A percentile compares a stretch with the other conserved stretches of the same genome.
phyloP scores from a whole-genome alignment of 306 rosid species.

The Oxytropis ochrocephala region DNA sequence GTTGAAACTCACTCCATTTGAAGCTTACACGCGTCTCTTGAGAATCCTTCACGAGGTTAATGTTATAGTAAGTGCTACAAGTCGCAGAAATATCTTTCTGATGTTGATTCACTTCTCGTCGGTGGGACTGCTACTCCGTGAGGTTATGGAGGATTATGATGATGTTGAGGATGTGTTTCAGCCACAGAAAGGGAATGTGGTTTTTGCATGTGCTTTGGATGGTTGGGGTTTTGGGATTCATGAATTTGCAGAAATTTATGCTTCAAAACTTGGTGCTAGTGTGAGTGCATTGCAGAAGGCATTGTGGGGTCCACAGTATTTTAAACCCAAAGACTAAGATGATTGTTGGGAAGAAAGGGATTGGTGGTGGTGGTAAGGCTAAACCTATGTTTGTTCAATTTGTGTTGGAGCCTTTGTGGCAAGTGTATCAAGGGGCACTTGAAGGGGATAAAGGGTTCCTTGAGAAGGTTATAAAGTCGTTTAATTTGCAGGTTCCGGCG shows the following conservation, averaged over 20 bases:
- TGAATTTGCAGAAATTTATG: constrained; percentile 66
- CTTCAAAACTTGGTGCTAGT: constrained; percentile 67
- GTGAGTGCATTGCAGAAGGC: constrained; percentile 50
- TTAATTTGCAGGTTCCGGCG: constrained; percentile 49
- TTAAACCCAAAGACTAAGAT: constrained; percentile 56
- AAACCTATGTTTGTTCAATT: constrained; percentile 88
- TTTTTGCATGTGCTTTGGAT: constrained; percentile 76
- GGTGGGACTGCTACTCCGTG: neutral
- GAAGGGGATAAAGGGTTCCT: constrained; percentile 44
- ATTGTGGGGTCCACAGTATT: constrained; percentile 71
- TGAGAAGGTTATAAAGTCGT: constrained; percentile 60
- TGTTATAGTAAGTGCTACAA: constrained; percentile 73
- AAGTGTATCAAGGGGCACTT: constrained; percentile 59
- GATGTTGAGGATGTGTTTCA: constrained; percentile 77
- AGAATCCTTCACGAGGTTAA: constrained; percentile 80
- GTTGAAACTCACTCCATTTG: constrained; percentile 58
- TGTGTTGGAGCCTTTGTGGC: constrained; percentile 84
- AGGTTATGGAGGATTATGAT: constrained; percentile 27
- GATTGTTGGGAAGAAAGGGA: constrained; percentile 73
- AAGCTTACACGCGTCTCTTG: constrained; percentile 55
- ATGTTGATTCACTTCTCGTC: constrained; percentile 67
- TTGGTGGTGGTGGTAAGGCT: constrained; percentile 42
- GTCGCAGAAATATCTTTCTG: constrained; percentile 71
- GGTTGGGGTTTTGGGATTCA: constrained; percentile 84
- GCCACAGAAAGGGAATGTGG: constrained; percentile 84